A percentile compares a stretch with the other conserved stretches of the same genome.
Evolutionary conservation across 169 alveolate species (phyloP).

Genomic region (Eimeria praecox): DNA sequence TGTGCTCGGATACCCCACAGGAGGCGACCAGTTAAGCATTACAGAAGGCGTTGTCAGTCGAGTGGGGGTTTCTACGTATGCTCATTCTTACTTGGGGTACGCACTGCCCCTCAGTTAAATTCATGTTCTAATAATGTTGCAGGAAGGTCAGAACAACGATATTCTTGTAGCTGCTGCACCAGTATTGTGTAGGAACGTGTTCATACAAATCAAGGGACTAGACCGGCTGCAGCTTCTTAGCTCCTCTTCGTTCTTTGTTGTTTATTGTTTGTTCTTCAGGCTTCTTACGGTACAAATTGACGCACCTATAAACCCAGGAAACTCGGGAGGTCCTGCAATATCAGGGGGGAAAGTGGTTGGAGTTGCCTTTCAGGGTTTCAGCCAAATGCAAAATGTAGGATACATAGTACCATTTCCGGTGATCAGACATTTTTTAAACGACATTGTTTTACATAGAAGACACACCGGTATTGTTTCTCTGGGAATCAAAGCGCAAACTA

Average conservation of each 20-base stretch:
- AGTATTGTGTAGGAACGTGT: not conserved
- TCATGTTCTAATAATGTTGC: not conserved
- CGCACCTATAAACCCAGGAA: constrained; percentile 95
- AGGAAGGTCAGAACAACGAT: not conserved
- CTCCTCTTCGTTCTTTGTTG: not conserved
- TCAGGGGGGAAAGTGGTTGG: constrained; percentile 91
- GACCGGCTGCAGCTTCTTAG: not conserved
- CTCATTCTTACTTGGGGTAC: constrained; percentile 83
- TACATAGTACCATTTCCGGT: constrained; percentile 91
- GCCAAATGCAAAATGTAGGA: constrained; percentile 90
- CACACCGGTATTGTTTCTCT: constrained; percentile 90
- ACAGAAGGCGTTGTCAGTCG: constrained; percentile 94
- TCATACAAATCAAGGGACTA: not conserved
- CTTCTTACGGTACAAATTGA: constrained; percentile 93
- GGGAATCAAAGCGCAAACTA: constrained; percentile 87
- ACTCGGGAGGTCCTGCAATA: constrained; percentile 94
- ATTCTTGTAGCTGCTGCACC: not conserved
- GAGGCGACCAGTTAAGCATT: constrained; percentile 94
- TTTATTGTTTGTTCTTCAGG: not conserved
- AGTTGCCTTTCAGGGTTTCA: constrained; percentile 93
- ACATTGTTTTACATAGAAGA: constrained; percentile 80
- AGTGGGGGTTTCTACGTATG: constrained; percentile 89
- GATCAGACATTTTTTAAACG: constrained; percentile 87
- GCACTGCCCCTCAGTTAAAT: not conserved
- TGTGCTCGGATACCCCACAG: constrained; percentile 94